Percentiles rank a stretch among this genome's conserved stretches.
Conservation (phyloP, 75 land plant genomes). For the Sequoia sempervirens region DNA sequence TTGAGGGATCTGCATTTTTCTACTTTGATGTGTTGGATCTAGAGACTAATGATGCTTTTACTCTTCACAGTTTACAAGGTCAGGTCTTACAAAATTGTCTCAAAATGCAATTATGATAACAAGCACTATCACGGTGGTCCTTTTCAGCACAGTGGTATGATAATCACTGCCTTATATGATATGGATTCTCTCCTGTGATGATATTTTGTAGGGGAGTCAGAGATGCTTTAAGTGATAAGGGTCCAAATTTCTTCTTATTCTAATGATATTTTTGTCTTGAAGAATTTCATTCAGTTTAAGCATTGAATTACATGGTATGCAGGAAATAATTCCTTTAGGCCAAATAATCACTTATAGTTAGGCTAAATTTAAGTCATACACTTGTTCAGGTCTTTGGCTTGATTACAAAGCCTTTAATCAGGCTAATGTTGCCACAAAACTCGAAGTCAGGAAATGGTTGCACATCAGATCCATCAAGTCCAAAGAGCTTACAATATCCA, state of each 20-base stretch:
- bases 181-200: background rate
- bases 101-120: conserved; percentile 86
- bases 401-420: conserved; percentile 71
- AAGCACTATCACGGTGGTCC: conserved; percentile 85
- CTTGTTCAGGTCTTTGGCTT: conserved; percentile 69
- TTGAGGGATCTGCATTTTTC: background rate
- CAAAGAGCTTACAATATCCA: conserved; percentile 50
- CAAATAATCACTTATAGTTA: background rate
- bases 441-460: conserved; percentile 18
- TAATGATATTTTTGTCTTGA: background rate
- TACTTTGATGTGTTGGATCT: background rate
- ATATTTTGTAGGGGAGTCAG: conserved; percentile 1
- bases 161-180: background rate
- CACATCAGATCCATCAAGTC: conserved; percentile 60
- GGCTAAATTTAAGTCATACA: conserved; percentile 12
- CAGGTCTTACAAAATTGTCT: conserved; percentile 43
- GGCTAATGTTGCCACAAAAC: conserved; percentile 47
- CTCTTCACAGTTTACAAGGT: conserved; percentile 60
- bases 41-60: background rate
- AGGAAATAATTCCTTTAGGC: background rate
- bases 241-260: background rate
- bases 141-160: conserved; percentile 89
- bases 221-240: background rate
- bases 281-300: background rate
- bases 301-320: background rate